Evolutionary conservation across 73 alveolate species (phyloP).

Genomic region (Paraurostyla sp.): DNA sequence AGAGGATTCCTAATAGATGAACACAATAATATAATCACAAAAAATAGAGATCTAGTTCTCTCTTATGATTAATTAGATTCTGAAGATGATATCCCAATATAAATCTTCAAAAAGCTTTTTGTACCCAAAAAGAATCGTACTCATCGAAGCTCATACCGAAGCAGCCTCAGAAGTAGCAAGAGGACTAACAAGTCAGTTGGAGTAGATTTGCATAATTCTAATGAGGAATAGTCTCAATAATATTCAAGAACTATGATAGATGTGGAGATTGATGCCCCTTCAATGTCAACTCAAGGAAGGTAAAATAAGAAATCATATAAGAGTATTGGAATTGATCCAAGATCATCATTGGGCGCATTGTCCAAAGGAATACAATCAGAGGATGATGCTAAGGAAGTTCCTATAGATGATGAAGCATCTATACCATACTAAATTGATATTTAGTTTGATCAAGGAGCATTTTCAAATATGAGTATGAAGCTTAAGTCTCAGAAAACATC

Average conservation of each 20-base stretch:
- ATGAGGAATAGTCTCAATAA: background rate
- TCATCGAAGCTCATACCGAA: too few relatives aligned
- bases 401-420: background rate
- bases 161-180: too few relatives aligned
- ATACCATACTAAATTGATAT: background rate
- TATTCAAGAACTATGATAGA: background rate
- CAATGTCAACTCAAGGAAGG: background rate
- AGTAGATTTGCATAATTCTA: background rate
- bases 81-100: constrained; percentile 62
- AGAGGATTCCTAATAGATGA: constrained; percentile 56
- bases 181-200: background rate
- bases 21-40: background rate
- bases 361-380: too few relatives aligned
- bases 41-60: constrained; percentile 19
- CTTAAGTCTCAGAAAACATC: background rate
- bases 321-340: constrained; percentile 15
- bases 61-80: background rate
- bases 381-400: background rate
- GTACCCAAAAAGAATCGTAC: constrained; percentile 8
- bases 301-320: background rate
- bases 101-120: background rate
- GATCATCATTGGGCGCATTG: too few relatives aligned
- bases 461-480: background rate
- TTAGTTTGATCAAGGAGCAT: background rate
- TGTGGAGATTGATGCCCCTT: background rate